These are phyloP conservation scores for Gossypium turneri DNA, from an alignment of 345 rosid genomes.

Conservation along the genomic window DNA sequence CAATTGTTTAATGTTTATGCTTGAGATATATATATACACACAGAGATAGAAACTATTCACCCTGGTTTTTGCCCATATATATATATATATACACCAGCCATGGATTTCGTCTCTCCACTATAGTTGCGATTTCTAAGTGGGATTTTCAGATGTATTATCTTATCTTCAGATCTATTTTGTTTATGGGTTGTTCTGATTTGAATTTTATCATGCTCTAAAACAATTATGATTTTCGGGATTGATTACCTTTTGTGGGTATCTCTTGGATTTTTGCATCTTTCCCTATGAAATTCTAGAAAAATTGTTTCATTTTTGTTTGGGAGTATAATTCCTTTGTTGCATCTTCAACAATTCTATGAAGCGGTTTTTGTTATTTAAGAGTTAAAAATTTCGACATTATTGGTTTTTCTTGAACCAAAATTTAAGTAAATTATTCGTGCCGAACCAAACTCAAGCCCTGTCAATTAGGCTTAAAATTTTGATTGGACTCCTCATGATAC, in stretches of 20 bases:
- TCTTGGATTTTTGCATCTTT: not conserved
- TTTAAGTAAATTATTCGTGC: too few relatives aligned
- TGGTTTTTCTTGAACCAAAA: too few relatives aligned
- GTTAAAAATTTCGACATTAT: not conserved
- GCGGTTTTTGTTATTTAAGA: not conserved
- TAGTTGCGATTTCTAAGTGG: too few relatives aligned
- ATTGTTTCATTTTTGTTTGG: not conserved
- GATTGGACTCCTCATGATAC: too few relatives aligned
- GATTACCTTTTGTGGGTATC: not conserved
- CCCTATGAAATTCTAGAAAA: not conserved
- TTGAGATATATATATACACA: not conserved
- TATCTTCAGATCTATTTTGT: constrained; percentile 2
- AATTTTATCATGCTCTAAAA: not conserved
- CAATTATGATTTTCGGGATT: not conserved
- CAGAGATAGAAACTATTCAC: too few relatives aligned
- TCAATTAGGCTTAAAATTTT: too few relatives aligned
- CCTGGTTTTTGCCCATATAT: too few relatives aligned
- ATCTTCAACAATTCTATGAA: too few relatives aligned
- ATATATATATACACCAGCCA: too few relatives aligned
- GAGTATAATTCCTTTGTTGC: not conserved
- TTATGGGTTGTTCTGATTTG: not conserved
- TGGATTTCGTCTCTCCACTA: too few relatives aligned
- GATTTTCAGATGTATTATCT: not conserved
- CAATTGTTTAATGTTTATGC: constrained; percentile 17
- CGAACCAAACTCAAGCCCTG: too few relatives aligned